Conservation (phyloP, 495 filamentous ascomycete genomes). For the Penicillium manginii region DNA sequence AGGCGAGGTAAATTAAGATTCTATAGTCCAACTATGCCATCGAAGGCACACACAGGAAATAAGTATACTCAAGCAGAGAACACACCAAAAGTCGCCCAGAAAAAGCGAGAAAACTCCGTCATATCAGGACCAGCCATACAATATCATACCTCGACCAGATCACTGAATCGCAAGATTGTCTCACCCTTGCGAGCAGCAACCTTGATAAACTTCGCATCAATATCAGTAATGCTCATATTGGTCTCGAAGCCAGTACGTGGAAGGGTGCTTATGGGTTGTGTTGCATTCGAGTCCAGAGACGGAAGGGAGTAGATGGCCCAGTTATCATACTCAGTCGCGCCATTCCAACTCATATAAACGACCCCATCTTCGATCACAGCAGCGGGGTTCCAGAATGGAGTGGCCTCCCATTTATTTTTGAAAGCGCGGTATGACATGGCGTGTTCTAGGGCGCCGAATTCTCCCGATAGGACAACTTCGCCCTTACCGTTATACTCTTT, state of each 20-base stretch:
- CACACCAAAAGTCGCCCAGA: neutral
- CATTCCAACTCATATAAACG: constrained; percentile 42
- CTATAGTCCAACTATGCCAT: neutral
- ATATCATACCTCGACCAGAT: constrained; percentile 11
- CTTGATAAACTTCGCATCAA: constrained; percentile 26
- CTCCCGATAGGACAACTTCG: constrained; percentile 14
- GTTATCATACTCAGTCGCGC: constrained; percentile 41
- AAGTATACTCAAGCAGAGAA: neutral
- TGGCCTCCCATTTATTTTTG: constrained; percentile 21
- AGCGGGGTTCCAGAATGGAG: constrained; percentile 19
- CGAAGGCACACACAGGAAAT: neutral
- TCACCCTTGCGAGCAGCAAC: constrained; percentile 35
- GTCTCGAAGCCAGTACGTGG: constrained; percentile 38
- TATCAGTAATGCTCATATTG: constrained; percentile 10
- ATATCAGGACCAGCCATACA: neutral
- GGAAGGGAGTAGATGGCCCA: constrained; percentile 36
- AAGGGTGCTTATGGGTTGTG: constrained; percentile 19
- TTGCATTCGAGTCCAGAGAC: constrained; percentile 22
- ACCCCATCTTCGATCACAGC: constrained; percentile 11
- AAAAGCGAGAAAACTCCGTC: neutral
- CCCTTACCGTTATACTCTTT: constrained; percentile 42
- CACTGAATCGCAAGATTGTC: constrained; percentile 25
- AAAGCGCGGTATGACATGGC: constrained; percentile 24
- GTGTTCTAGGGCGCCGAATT: constrained; percentile 14
- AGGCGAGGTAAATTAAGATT: neutral